These are phyloP conservation scores for Pleoardoris graminearum DNA, from an alignment of 2,329 filamentous ascomycete genomes.

Conservation along the genomic window DNA sequence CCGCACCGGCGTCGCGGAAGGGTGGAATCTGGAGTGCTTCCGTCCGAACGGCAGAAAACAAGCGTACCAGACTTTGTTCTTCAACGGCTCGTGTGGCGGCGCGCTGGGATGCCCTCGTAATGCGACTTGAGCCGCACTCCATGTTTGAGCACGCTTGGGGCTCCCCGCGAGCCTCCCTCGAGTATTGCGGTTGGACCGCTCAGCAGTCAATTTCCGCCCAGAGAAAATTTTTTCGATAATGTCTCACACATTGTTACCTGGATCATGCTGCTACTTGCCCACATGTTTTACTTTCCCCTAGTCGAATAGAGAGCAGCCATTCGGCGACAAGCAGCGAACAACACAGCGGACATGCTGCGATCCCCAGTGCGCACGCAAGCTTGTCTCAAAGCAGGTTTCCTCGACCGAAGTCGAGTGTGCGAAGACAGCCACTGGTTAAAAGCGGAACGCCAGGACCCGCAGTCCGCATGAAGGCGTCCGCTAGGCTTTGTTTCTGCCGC, in stretches of 20 bases:
- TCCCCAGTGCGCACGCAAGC: slow-evolving; percentile 32
- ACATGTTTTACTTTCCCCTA: no score
- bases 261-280: slow-evolving; percentile 37
- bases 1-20: slow-evolving; percentile 15
- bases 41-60: slow-evolving; percentile 23
- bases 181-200: slow-evolving; percentile 24
- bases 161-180: slow-evolving; percentile 23
- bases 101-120: slow-evolving; percentile 31
- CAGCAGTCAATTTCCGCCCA: slow-evolving; percentile 42
- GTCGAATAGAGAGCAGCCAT: no score
- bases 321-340: slow-evolving; percentile 36
- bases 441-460: slow-evolving; percentile 39
- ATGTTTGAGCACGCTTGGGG: slow-evolving; percentile 30
- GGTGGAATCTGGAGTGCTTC: slow-evolving; percentile 15
- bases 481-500: slow-evolving; percentile 32
- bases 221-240: slow-evolving; percentile 36
- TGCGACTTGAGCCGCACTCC: slow-evolving; percentile 38
- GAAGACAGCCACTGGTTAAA: slow-evolving; percentile 33
- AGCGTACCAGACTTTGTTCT: slow-evolving; percentile 23
- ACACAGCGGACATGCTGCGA: slow-evolving; percentile 34
- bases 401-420: slow-evolving; percentile 25
- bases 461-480: slow-evolving; percentile 38
- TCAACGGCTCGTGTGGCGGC: slow-evolving; percentile 31
- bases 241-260: slow-evolving; percentile 39
- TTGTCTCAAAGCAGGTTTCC: slow-evolving; percentile 33